These are phyloP conservation scores for Penicillium sp. DNA, from an alignment of 2,329 filamentous ascomycete species.

Conservation along the genomic window DNA sequence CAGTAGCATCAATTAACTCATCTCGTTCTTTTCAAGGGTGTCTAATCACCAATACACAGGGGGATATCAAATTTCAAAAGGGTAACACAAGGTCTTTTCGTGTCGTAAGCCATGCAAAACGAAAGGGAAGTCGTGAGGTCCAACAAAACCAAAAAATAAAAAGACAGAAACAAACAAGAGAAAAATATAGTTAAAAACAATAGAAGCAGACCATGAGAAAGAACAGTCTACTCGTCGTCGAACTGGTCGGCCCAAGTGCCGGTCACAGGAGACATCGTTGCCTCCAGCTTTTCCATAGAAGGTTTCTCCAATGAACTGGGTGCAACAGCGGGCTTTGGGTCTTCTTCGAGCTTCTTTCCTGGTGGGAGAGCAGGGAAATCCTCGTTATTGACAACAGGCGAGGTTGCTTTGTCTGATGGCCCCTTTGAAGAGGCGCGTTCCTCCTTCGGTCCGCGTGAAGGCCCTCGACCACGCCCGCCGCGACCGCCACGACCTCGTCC, in stretches of 20 bases:
- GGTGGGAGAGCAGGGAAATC: slow-evolving; percentile 43
- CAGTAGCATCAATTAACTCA: background rate
- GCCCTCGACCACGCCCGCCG: slow-evolving; percentile 31
- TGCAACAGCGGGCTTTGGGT: slow-evolving; percentile 5
- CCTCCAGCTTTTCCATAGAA: slow-evolving; percentile 29
- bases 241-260: slow-evolving; percentile 41
- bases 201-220: background rate
- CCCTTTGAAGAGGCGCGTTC: slow-evolving; percentile 25
- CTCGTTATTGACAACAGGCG: slow-evolving; percentile 34
- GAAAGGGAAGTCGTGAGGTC: slow-evolving; percentile 10
- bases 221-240: slow-evolving; percentile 22
- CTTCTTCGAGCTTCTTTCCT: slow-evolving; percentile 26
- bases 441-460: slow-evolving; percentile 28
- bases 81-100: slow-evolving; percentile 13
- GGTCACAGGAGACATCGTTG: slow-evolving; percentile 33
- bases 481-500: slow-evolving; percentile 35
- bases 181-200: background rate
- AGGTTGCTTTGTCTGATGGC: slow-evolving; percentile 19
- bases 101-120: slow-evolving; percentile 20
- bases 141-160: background rate
- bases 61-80: slow-evolving; percentile 24
- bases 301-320: slow-evolving; percentile 4
- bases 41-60: background rate
- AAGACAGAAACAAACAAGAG: background rate
- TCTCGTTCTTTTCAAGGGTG: background rate